Percentiles rank a stretch among this genome's conserved stretches.
phyloP scores from a whole-genome alignment of 192 early-diverging fungal genomes.

The Linnemannia schmuckeri region DNA sequence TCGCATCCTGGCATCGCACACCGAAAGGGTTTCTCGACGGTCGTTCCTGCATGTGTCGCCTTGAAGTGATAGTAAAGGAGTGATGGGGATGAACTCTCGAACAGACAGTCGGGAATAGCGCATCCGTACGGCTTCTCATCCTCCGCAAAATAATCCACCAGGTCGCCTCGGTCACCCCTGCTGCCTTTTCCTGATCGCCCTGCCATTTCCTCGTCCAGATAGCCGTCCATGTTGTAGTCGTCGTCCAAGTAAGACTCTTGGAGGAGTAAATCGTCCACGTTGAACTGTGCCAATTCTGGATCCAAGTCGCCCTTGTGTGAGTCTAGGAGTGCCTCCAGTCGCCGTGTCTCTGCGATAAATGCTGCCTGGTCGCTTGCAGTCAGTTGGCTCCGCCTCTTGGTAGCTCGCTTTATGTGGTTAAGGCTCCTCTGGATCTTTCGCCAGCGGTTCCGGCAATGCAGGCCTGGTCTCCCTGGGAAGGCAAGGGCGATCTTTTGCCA shows the following conservation, averaged over 20 bases:
- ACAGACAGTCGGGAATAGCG: slow-evolving; percentile 37
- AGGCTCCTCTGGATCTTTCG: slow-evolving; percentile 76
- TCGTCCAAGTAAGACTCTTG: slow-evolving; percentile 39
- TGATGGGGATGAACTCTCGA: slow-evolving; percentile 45
- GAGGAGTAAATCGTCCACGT: slow-evolving; percentile 28
- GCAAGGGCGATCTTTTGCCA: slow-evolving; percentile 85
- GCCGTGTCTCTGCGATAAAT: slow-evolving; percentile 18
- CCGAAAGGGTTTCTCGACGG: slow-evolving; percentile 77
- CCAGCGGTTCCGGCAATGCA: slow-evolving; percentile 87
- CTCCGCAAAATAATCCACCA: slow-evolving; percentile 7
- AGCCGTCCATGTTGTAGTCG: slow-evolving; percentile 20
- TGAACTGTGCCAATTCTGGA: slow-evolving; percentile 5
- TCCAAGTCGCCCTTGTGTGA: slow-evolving; percentile 27
- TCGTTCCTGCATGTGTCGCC: slow-evolving; percentile 38
- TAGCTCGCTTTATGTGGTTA: slow-evolving; percentile 46
- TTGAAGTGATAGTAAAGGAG: slow-evolving; percentile 54
- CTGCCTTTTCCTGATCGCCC: background rate
- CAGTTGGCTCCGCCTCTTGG: slow-evolving; percentile 41
- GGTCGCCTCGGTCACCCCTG: slow-evolving; percentile 16
- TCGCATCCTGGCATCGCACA: slow-evolving; percentile 80
- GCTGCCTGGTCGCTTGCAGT: background rate
- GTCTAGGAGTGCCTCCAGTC: slow-evolving; percentile 17
- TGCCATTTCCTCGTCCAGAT: background rate
- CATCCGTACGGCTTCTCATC: slow-evolving; percentile 52
- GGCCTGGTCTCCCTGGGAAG: slow-evolving; percentile 79